Percentiles rank a stretch among this genome's conserved stretches.
These are phyloP conservation scores for Leavenworthia alabamica DNA, from an alignment of 345 rosid genomes.

Conservation along the genomic window DNA sequence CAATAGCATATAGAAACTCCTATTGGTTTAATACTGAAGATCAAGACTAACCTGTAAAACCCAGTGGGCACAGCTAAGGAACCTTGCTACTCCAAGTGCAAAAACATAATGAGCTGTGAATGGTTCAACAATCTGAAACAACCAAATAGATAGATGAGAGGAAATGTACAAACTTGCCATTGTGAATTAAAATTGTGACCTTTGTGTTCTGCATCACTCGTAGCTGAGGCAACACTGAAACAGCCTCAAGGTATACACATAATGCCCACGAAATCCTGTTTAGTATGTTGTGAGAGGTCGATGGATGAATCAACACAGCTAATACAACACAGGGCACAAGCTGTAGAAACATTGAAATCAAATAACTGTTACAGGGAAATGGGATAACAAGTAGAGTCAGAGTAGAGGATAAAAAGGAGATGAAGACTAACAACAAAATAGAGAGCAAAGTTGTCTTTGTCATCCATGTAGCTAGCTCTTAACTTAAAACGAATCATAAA, in stretches of 20 bases:
- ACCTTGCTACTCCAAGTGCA: constrained; percentile 89
- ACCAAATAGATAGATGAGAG: no score
- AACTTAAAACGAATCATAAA: constrained; percentile 83
- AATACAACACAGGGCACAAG: constrained; percentile 63
- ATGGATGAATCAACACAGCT: constrained; percentile 72
- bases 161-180: no score
- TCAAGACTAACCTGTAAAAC: constrained; percentile 39
- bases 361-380: no score
- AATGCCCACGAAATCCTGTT: background rate
- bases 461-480: constrained; percentile 81
- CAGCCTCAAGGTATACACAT: constrained; percentile 2
- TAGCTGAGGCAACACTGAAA: background rate
- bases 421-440: constrained; percentile 83
- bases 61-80: constrained; percentile 97
- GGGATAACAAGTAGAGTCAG: no score
- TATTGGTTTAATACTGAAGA: no score
- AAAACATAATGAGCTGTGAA: constrained; percentile 97
- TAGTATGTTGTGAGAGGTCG: constrained; percentile 50
- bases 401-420: no score
- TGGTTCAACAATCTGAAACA: constrained; percentile 82
- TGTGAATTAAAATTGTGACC: no score
- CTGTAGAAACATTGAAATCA: no score
- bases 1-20: no score
- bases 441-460: constrained; percentile 80
- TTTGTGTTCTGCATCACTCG: constrained; percentile 7